phyloP scores from a whole-genome alignment of 768 basidiomycete species.

The Postia placenta region DNA sequence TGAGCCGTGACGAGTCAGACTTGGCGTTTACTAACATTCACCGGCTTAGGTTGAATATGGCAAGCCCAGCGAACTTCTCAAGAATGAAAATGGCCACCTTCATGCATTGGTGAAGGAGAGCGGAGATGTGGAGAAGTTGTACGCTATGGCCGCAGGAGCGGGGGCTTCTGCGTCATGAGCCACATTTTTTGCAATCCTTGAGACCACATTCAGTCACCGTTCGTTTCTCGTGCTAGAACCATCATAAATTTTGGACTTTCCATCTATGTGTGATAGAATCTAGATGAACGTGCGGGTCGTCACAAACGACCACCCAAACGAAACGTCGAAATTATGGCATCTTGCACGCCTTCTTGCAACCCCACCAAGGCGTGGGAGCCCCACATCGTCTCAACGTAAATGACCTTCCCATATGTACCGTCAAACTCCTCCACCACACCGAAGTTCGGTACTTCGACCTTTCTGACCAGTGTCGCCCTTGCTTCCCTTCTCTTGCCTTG shows the following conservation, averaged over 20 bases:
- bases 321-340: conserved; percentile 34
- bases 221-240: too few relatives aligned
- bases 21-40: neutral
- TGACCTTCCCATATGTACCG: conserved; percentile 36
- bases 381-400: conserved; percentile 50
- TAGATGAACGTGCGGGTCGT: too few relatives aligned
- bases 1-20: conserved; percentile 12
- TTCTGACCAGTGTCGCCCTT: conserved; percentile 41
- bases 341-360: conserved; percentile 63
- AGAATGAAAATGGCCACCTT: conserved; percentile 44
- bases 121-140: conserved; percentile 42
- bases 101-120: conserved; percentile 53
- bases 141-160: conserved; percentile 29
- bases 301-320: too few relatives aligned
- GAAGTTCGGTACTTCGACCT: conserved; percentile 39
- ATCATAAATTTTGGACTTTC: too few relatives aligned
- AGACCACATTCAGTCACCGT: too few relatives aligned
- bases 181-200: too few relatives aligned
- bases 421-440: conserved; percentile 52
- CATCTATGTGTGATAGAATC: too few relatives aligned
- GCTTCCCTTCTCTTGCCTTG: conserved; percentile 33
- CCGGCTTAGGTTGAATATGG: conserved; percentile 42
- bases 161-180: neutral
- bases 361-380: too few relatives aligned
- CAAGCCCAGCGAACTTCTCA: conserved; percentile 42